These are phyloP conservation scores for Xerocomus minutiporus DNA, from an alignment of 1,284 basidiomycete genomes.

Conservation along the genomic window DNA sequence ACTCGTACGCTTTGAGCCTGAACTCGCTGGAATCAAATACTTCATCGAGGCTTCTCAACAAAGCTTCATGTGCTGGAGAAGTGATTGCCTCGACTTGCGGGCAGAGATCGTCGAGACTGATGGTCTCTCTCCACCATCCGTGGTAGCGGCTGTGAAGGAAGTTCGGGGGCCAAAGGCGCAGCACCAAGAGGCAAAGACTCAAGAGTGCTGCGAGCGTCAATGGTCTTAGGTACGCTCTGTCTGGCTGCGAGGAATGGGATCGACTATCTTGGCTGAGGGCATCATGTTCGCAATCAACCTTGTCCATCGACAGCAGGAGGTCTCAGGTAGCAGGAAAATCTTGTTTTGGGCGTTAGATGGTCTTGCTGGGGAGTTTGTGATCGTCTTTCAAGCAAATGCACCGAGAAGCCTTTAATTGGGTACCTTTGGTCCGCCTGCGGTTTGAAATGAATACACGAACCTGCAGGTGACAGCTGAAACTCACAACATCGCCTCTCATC, in stretches of 20 bases:
- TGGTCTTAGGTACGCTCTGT: not conserved
- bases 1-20: slow-evolving; percentile 38
- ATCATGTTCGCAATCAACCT: slow-evolving; percentile 14
- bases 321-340: not conserved
- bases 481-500: too few species aligned
- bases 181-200: slow-evolving; percentile 9
- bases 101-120: too few species aligned
- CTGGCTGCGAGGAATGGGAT: not conserved
- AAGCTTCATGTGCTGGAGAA: not conserved
- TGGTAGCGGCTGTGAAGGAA: not conserved
- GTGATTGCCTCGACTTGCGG: too few species aligned
- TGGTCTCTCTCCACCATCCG: not conserved
- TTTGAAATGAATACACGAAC: too few species aligned
- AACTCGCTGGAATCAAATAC: slow-evolving; percentile 35
- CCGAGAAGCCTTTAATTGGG: too few species aligned
- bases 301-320: not conserved
- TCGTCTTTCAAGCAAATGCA: too few species aligned
- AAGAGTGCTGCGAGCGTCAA: slow-evolving; percentile 8
- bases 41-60: slow-evolving; percentile 34
- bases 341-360: too few species aligned
- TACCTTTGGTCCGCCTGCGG: too few species aligned
- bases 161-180: slow-evolving; percentile 1
- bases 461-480: too few species aligned
- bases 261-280: not conserved
- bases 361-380: too few species aligned